Evolutionary conservation across 139 green algal genomes (phyloP), one percentile per base, ranked within the genome.

Genomic region (Trebouxia sp.): DNA sequence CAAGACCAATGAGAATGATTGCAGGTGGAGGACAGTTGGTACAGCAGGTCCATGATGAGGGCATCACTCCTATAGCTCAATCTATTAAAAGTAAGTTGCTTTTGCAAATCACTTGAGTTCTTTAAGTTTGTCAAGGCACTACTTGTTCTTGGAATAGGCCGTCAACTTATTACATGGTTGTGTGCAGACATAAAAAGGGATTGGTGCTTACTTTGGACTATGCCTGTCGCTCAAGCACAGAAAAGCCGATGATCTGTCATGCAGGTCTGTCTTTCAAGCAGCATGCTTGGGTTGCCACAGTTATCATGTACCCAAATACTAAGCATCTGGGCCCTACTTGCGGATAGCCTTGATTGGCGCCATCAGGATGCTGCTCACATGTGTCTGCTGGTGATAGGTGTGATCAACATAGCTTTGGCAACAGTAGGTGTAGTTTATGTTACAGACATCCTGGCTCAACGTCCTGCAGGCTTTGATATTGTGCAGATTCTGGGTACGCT

Each of bases 11-110:
- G n/a, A 66, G 37, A 66, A 66, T 66, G 55, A 39, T 66, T 66
- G 55, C n/a, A 39, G 55, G 55, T 66, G 55, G 55, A 66, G 55
- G 55, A 66, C 55, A 66, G 55, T 66, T 66, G 55, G 38, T 66
- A 66, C 55, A 66, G 55, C 55, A 66, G 55, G 55, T 66, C 55
- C 55, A 26, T 66, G 55, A 66, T 66, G 55, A 66, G 26, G 55
- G 55, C 55, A 66, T 66, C 55, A 66, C 55, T 66, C 55, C 55
- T 66, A 66, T 66, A 66, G 55, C 55, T 66, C 55, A 66, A 66
- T 66, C 55, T 66, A 66, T 66, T 66, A 66, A 66, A 66, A 66
- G 55, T 66, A 66, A 66, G 55, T 66, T 66, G 55, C 55, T 66
- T 66, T 66, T 66, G 55, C 55, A 66, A 66, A 66, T 66, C 55